Base-by-base conservation (phyloP, 495 filamentous ascomycete species). In the Penicillium verhagenii region DNA sequence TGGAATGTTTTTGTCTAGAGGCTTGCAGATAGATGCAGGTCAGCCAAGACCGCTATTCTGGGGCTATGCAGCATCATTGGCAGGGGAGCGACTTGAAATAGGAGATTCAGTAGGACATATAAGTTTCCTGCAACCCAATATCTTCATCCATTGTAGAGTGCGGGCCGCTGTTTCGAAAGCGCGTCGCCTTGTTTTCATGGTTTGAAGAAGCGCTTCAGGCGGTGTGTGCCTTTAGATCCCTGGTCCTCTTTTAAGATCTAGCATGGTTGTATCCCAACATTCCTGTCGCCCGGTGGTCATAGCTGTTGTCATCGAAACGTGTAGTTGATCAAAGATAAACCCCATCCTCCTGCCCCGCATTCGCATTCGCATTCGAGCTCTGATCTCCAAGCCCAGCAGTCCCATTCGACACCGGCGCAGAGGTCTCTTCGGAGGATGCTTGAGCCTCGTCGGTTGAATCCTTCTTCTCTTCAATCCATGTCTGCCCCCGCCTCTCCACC, bases 401-500 rank as follows among this genome's bases (percentile, higher is more conserved):
- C 10, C 70, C 72, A 63, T 78, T 72, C 11, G 67, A 42, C 54
- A 6, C 63, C 51, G 58, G 45, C 13, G 23, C 46, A 42, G 3
- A 7, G 2, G 37, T 25, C 21, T 16, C 20, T 31, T 25, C 33
- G 7, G 35, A 20, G 18, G 21, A 29, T 38, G 16, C 45, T 10
- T 31, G 20, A 56, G 38, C 64, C 60, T 63, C 43, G 28, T 16
- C 57, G 19, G 59, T 52, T 9, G 54, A 54, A 46, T 54, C 57
- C 11, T 60, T 64, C 35, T 61, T 71, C 57, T 70, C 64, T 62
- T 88, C 86, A 48, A 78, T 69, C 91, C 89, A 95, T 57, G 65
- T 74, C 68, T 85, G 71, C 2, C 91, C 91, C 19, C 92, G 79
- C 25, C 71, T 59, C 74, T 96, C 90, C 3, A 94, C 83, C 77